These are phyloP conservation scores for Termitomyces sp. DNA, from an alignment of 768 basidiomycete genomes.

Conservation along the genomic window DNA sequence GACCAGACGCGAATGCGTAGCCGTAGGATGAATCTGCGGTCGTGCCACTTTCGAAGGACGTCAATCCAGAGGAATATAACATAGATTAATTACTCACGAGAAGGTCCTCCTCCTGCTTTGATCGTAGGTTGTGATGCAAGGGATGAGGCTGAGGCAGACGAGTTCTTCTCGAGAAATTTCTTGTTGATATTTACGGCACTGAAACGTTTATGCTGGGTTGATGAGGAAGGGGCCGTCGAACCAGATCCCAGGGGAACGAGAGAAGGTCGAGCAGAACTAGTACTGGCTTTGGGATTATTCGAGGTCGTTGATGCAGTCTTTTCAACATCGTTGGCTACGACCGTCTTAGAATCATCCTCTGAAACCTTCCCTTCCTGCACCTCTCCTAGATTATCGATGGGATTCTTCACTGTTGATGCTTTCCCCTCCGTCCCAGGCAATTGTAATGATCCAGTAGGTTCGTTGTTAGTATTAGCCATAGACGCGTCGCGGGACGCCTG, in stretches of 20 bases:
- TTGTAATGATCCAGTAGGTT: slow-evolving; percentile 40
- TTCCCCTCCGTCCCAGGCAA: slow-evolving; percentile 33
- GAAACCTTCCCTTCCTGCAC: slow-evolving; percentile 11
- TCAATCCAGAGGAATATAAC: slow-evolving; percentile 4
- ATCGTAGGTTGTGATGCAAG: slow-evolving; percentile 36
- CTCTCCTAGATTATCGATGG: slow-evolving; percentile 20
- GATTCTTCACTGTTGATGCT: slow-evolving; percentile 23
- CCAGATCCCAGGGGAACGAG: slow-evolving; percentile 41
- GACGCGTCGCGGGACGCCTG: slow-evolving; percentile 71
- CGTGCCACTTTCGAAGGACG: slow-evolving; percentile 39
- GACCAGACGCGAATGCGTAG: slow-evolving; percentile 75
- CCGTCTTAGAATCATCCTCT: slow-evolving; percentile 3
- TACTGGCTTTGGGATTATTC: slow-evolving; percentile 20
- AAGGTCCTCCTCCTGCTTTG: slow-evolving; percentile 49
- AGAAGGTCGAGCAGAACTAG: slow-evolving; percentile 33
- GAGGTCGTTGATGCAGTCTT: slow-evolving; percentile 14
- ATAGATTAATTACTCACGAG: slow-evolving; percentile 36
- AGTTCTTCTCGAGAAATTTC: slow-evolving; percentile 92
- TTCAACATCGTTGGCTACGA: slow-evolving; percentile 12
- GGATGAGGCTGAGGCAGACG: slow-evolving; percentile 46
- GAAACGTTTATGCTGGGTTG: slow-evolving; percentile 72
- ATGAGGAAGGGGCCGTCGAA: slow-evolving; percentile 27
- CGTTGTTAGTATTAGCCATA: slow-evolving; percentile 67
- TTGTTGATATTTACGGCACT: slow-evolving; percentile 91
- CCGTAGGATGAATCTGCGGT: slow-evolving; percentile 46